Conservation (phyloP, 2,329 filamentous ascomycete species). For the Lecanoromycetidae sp. region DNA sequence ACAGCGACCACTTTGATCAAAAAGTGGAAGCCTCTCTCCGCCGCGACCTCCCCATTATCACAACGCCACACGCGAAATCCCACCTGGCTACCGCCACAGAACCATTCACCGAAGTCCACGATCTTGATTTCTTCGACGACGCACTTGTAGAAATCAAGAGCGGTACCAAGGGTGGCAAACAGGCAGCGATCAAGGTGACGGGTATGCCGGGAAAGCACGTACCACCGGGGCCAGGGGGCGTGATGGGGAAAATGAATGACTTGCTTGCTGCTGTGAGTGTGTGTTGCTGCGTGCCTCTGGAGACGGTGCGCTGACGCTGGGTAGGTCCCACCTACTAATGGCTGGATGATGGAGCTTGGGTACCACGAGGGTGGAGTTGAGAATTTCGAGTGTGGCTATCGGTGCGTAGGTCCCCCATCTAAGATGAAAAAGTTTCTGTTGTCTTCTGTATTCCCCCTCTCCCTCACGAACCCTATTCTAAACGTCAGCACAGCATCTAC, state of each 20-base stretch:
- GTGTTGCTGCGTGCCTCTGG: conserved; percentile 10
- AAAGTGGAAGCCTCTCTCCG: conserved; percentile 40
- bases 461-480: neutral
- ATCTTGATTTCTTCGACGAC: conserved; percentile 45
- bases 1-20: conserved; percentile 42
- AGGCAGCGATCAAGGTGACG: conserved; percentile 43
- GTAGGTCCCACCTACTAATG: conserved; percentile 49
- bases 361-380: conserved; percentile 24
- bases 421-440: neutral
- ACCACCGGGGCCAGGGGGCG: conserved; percentile 28
- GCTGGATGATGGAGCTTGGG: conserved; percentile 54
- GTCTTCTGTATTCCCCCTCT: too few species aligned
- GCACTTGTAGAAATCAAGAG: conserved; percentile 33
- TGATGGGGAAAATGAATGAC: conserved; percentile 35
- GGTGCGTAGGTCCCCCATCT: conserved; percentile 1
- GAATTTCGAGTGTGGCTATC: conserved; percentile 19
- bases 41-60: conserved; percentile 24
- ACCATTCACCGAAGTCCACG: conserved; percentile 43
- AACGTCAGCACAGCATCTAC: conserved; percentile 40
- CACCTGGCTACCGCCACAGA: conserved; percentile 36
- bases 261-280: conserved; percentile 32
- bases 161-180: conserved; percentile 14
- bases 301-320: neutral
- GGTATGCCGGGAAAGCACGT: conserved; percentile 56
- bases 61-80: conserved; percentile 41